Percentiles rank a stretch among this genome's conserved stretches.
Conservation (phyloP, 306 rosid species). For the Cercis canadensis region DNA sequence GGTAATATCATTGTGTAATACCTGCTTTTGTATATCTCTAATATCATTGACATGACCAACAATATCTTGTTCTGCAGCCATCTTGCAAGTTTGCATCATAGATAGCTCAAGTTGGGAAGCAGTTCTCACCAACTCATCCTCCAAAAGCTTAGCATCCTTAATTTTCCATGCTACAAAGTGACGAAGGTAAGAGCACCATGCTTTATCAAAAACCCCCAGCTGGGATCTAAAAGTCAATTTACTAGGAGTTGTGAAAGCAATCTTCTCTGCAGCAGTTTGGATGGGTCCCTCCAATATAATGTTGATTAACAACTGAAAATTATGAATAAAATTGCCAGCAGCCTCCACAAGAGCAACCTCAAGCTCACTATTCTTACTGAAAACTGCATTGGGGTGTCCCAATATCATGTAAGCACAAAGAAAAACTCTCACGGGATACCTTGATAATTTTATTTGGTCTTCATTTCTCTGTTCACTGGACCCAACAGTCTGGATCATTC, state of each 20-base stretch:
- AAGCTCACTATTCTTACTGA: conserved; percentile 78
- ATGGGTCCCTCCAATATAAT: conserved; percentile 77
- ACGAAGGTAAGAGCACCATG: conserved; percentile 91
- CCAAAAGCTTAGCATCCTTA: conserved; percentile 82
- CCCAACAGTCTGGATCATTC: neutral
- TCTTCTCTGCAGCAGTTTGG: conserved; percentile 62
- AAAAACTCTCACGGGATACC: conserved; percentile 82
- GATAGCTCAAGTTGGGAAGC: conserved; percentile 97
- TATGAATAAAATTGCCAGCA: conserved; percentile 71
- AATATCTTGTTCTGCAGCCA: conserved; percentile 67
- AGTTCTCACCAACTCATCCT: conserved; percentile 91
- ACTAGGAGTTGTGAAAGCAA: conserved; percentile 51
- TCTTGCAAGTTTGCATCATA: conserved; percentile 92
- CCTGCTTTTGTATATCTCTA: conserved; percentile 95
- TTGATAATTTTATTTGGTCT: conserved; percentile 49
- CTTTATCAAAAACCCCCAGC: conserved; percentile 85
- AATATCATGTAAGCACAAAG: conserved; percentile 89
- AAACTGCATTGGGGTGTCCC: conserved; percentile 88
- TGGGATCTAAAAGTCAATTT: conserved; percentile 91
- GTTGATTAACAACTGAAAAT: conserved; percentile 72
- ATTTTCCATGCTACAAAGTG: conserved; percentile 91
- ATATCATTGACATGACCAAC: conserved; percentile 74
- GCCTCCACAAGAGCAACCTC: conserved; percentile 79
- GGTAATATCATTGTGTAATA: conserved; percentile 31
- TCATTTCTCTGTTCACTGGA: conserved; percentile 10